phyloP scores from a whole-genome alignment of 2,329 filamentous ascomycete species.

The Hymenoscyphus fructigenus region DNA sequence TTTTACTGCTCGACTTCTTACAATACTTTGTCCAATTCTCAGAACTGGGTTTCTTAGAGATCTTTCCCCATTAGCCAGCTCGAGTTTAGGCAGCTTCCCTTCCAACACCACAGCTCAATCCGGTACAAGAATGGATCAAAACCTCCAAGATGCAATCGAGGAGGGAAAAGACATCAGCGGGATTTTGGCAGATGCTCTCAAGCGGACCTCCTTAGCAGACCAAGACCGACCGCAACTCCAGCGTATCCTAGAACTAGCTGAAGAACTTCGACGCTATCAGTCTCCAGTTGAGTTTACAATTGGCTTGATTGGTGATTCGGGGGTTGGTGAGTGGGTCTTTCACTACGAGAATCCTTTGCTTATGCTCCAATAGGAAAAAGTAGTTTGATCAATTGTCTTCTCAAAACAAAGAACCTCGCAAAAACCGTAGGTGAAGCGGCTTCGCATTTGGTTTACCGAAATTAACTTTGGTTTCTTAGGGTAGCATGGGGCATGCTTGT shows the following conservation, averaged over 20 bases:
- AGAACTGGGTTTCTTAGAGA: not conserved
- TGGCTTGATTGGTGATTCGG: constrained; percentile 22
- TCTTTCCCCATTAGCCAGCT: not conserved
- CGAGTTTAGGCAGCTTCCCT: not conserved
- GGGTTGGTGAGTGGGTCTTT: constrained; percentile 16
- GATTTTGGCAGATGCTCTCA: constrained; percentile 12
- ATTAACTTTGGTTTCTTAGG: constrained; percentile 9
- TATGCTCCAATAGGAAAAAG: constrained; percentile 18
- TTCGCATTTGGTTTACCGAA: not conserved
- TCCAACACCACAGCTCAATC: not conserved
- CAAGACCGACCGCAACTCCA: constrained; percentile 18
- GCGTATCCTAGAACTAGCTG: constrained; percentile 15
- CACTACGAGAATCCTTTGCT: constrained; percentile 1
- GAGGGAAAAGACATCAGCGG: constrained; percentile 15
- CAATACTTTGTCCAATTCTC: not conserved
- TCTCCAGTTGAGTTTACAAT: constrained; percentile 20
- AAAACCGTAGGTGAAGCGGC: constrained; percentile 16
- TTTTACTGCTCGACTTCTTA: not conserved
- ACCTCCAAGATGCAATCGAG: constrained; percentile 12
- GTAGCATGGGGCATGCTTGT: constrained; percentile 14
- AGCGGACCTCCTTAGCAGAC: constrained; percentile 15
- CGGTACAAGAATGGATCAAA: not conserved
- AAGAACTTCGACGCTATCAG: constrained; percentile 20
- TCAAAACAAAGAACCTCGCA: constrained; percentile 13
- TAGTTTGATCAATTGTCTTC: constrained; percentile 21